Evolutionary conservation across 352 stramenopile genomes (phyloP), one percentile per base, ranked within the genome.

Genomic region (Paralagenidium karlingii): DNA sequence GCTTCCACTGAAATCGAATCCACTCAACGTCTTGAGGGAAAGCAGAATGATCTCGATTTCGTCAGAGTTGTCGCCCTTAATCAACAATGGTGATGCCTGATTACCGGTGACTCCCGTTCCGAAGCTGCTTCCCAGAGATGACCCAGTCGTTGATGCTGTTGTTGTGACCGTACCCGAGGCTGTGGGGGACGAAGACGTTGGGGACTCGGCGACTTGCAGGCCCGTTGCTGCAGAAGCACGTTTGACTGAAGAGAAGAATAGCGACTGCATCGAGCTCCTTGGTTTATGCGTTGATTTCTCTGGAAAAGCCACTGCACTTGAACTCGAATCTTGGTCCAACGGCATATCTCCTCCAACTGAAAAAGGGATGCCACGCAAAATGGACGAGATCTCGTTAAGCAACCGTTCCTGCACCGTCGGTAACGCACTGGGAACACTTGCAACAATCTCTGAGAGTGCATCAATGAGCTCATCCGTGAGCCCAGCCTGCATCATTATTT

Each of bases 351-450:
- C 22, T 2, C 58, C 63, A 6, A 67, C 36, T 5, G 57, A 77
- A 21, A 90, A 90, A 3, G 76, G 63, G 7, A 74, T 61, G 9
- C 92, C 90, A 19, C 87, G 82, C 10, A 99, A 58, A 40, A 91
- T 95, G 11, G 82, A 69, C n/a, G 92, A 98, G 18, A 98, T 91
- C 47, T 98, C 92, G 45, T 98, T 92, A 25, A 99, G 68, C 11
- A 99, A 59, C 13, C 93, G 76, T 38, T 96, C 82, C 58, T 98
- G 85, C 16, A 99, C 94, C 21, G 73, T 71, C 1, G 69, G 54
- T n/a, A 95, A 51, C 11, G 90, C 62, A 19, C 71, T 93, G 7
- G 95, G 94, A 8, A 98, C 61, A 51, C 70, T 88, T 1, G 64
- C 50, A 1, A 86, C 82, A 41, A 98, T 92, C 5, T 92, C 84